Evolutionary conservation across 345 rosid species (phyloP).

Genomic region (Zanthoxylum bungeanum): DNA sequence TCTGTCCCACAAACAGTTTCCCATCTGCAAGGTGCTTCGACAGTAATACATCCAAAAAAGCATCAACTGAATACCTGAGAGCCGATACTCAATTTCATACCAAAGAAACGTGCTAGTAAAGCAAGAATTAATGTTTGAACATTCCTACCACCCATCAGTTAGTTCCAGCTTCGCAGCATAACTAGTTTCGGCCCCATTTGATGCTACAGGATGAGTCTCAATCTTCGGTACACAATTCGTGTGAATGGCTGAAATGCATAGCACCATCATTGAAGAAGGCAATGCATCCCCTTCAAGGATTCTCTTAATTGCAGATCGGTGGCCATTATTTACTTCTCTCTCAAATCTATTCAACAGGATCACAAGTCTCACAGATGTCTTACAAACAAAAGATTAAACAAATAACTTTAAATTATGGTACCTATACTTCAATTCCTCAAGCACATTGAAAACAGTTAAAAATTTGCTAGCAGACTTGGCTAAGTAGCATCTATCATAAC

Average conservation of each 20-base stretch:
- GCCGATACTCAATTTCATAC: constrained; percentile 19
- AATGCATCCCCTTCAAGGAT: constrained; percentile 82
- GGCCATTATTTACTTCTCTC: constrained; percentile 90
- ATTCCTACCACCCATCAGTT: constrained; percentile 92
- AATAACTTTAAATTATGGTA: constrained; percentile 21
- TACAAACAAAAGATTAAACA: constrained; percentile 13
- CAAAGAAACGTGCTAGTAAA: constrained; percentile 6
- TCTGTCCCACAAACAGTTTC: constrained; percentile 84
- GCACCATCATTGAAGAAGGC: constrained; percentile 70
- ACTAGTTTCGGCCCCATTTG: constrained; percentile 34
- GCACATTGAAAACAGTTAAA: constrained; percentile 73
- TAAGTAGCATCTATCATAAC: constrained; percentile 68
- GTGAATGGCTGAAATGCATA: constrained; percentile 66
- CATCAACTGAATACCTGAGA: constrained; percentile 77
- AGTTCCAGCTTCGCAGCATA: constrained; percentile 60
- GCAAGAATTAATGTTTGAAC: constrained; percentile 11
- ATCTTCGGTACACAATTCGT: constrained; percentile 26
- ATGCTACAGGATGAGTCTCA: constrained; percentile 27
- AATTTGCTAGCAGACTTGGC: constrained; percentile 51
- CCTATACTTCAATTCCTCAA: constrained; percentile 96
- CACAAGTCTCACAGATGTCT: constrained; percentile 17
- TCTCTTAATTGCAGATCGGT: constrained; percentile 83
- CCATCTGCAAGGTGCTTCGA: constrained; percentile 63
- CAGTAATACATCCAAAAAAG: constrained; percentile 60
- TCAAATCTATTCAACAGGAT: constrained; percentile 59